A percentile compares a stretch with the other conserved stretches of the same genome.
phyloP scores from a whole-genome alignment of 129 eudicot genomes.

The Glebionis coronaria region DNA sequence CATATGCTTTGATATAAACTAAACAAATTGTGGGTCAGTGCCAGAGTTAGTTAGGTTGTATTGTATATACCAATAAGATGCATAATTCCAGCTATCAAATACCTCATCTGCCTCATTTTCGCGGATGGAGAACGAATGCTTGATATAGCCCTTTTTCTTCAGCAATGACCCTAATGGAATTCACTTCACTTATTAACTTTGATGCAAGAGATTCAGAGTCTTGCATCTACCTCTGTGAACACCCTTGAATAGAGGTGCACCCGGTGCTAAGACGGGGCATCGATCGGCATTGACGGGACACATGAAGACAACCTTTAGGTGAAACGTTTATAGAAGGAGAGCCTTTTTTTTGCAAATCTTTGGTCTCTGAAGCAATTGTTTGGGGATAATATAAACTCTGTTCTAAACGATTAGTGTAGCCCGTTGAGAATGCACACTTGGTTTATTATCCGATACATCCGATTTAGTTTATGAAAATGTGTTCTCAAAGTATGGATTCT shows the following conservation, averaged over 20 bases:
- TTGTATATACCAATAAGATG: too few relatives aligned
- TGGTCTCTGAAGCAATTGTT: slow-evolving; percentile 35
- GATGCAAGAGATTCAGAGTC: slow-evolving; percentile 71
- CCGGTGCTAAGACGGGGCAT: slow-evolving; percentile 52
- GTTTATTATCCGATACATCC: too few relatives aligned
- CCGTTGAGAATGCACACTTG: slow-evolving; percentile 13
- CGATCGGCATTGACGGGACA: slow-evolving; percentile 49
- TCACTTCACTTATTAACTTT: slow-evolving; percentile 67
- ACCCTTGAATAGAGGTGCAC: too few relatives aligned
- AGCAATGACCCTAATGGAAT: slow-evolving; percentile 62
- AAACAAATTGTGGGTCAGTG: too few relatives aligned
- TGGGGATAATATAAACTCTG: slow-evolving; percentile 31
- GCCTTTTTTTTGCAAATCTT: slow-evolving; percentile 27
- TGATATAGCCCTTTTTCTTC: slow-evolving; percentile 60
- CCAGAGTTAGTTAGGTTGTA: too few relatives aligned
- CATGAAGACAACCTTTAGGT: slow-evolving; percentile 37
- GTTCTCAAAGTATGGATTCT: slow-evolving; percentile 37
- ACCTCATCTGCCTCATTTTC: slow-evolving; percentile 86
- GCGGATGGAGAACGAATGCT: slow-evolving; percentile 41
- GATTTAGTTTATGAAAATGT: slow-evolving; percentile 21
- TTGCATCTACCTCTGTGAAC: slow-evolving; percentile 82
- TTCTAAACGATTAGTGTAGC: slow-evolving; percentile 2
- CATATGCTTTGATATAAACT: too few relatives aligned
- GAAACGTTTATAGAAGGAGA: too few relatives aligned
- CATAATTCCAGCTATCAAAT: too few relatives aligned